Percentiles rank a stretch among this genome's conserved stretches.
Conservation (phyloP, 495 filamentous ascomycete species). For the Penicillium lagena region DNA sequence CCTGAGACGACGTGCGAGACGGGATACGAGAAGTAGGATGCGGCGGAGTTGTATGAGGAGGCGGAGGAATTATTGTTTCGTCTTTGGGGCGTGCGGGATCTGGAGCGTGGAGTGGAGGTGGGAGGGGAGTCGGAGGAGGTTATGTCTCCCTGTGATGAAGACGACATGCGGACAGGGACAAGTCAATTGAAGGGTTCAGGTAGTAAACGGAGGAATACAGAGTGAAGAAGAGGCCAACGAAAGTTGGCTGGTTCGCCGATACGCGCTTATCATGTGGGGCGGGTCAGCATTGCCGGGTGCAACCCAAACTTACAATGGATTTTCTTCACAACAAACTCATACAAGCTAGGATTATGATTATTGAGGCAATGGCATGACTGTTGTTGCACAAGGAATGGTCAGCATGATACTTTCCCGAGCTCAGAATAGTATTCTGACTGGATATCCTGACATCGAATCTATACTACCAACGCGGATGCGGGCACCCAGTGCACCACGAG, state of each 20-base stretch:
- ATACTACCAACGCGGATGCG: neutral
- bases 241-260: too few relatives aligned
- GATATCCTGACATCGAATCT: too few relatives aligned
- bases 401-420: too few relatives aligned
- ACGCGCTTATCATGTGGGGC: slow-evolving; percentile 8
- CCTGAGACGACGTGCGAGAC: slow-evolving; percentile 48
- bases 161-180: slow-evolving; percentile 21
- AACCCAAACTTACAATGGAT: too few relatives aligned
- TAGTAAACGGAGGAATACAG: neutral
- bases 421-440: neutral
- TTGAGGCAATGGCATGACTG: too few relatives aligned
- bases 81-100: slow-evolving; percentile 26
- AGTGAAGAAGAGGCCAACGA: neutral
- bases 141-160: slow-evolving; percentile 17
- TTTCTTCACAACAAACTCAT: neutral
- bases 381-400: too few relatives aligned
- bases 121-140: slow-evolving; percentile 16
- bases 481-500: neutral
- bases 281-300: neutral
- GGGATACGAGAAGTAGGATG: slow-evolving; percentile 50
- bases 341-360: too few relatives aligned
- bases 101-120: slow-evolving; percentile 24
- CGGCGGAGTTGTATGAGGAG: slow-evolving; percentile 28
- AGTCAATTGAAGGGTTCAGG: slow-evolving; percentile 7
- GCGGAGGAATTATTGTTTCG: slow-evolving; percentile 4